Evolutionary conservation across 2,329 filamentous ascomycete genomes (phyloP).

Genomic region (Arthroderma uncinatum): DNA sequence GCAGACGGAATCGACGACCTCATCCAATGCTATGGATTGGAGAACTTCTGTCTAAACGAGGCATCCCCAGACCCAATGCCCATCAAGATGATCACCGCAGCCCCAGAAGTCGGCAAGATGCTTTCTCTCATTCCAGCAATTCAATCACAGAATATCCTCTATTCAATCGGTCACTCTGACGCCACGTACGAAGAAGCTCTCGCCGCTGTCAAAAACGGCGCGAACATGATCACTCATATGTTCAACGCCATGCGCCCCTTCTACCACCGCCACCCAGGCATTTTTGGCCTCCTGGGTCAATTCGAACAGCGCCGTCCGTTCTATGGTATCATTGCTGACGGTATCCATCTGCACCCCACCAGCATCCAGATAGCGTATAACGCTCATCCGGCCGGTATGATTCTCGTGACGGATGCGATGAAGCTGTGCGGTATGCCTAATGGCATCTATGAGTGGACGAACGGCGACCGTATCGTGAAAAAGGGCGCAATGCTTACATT

Average conservation of each 20-base stretch:
- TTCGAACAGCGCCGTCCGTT: conserved; percentile 51
- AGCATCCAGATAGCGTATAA: conserved; percentile 83
- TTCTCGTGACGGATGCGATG: conserved; percentile 90
- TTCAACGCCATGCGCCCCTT: conserved; percentile 91
- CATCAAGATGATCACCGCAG: conserved; percentile 74
- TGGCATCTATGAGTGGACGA: conserved; percentile 76
- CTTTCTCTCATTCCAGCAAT: conserved; percentile 56
- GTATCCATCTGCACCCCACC: conserved; percentile 79
- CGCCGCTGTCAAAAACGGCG: conserved; percentile 58
- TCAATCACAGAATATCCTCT: conserved; percentile 55
- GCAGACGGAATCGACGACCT: conserved; percentile 52
- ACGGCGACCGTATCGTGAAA: conserved; percentile 49
- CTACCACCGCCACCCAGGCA: conserved; percentile 80
- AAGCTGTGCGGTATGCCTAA: conserved; percentile 73
- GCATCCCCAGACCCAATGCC: conserved; percentile 8
- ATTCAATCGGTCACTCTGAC: conserved; percentile 76
- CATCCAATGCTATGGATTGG: conserved; percentile 47
- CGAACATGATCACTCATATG: conserved; percentile 81
- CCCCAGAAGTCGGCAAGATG: conserved; percentile 69
- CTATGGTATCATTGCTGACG: conserved; percentile 84
- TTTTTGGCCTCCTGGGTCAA: conserved; percentile 73
- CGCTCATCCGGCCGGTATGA: conserved; percentile 70
- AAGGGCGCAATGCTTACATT: conserved; percentile 60
- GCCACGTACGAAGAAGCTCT: conserved; percentile 75
- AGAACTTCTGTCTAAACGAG: conserved; percentile 45